A percentile compares a stretch with the other conserved stretches of the same genome.
These are phyloP conservation scores for Talaromyces atroroseus DNA, from an alignment of 2,329 filamentous ascomycete species.

Conservation along the genomic window DNA sequence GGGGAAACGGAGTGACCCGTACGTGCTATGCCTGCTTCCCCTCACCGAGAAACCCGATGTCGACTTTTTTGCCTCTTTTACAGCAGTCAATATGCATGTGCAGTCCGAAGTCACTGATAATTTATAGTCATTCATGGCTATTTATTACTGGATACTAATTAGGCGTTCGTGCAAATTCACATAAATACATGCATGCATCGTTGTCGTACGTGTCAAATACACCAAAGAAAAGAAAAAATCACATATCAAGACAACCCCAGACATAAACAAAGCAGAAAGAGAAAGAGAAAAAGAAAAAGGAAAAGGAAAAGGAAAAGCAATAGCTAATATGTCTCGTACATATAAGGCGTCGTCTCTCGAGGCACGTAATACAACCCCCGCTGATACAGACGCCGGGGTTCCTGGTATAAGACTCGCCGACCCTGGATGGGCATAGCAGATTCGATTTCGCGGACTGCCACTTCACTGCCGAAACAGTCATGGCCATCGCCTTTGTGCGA, in stretches of 20 bases:
- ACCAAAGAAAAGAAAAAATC: no score
- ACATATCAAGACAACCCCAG: neutral
- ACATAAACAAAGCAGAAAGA: neutral
- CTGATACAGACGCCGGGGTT: conserved; percentile 14
- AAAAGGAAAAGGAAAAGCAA: no score
- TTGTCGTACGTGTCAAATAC: neutral
- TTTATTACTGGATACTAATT: neutral
- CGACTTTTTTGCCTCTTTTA: neutral
- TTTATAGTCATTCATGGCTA: neutral
- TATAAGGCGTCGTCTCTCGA: conserved; percentile 11
- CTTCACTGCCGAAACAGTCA: neutral
- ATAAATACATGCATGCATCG: neutral
- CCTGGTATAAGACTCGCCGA: conserved; percentile 9
- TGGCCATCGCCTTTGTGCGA: neutral
- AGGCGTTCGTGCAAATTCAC: neutral
- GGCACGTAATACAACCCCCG: conserved; percentile 17
- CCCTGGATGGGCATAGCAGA: neutral
- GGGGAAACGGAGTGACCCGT: neutral
- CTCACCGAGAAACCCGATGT: neutral
- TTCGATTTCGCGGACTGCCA: neutral
- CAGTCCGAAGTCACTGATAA: neutral
- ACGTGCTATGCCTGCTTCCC: neutral
- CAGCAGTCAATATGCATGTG: neutral
- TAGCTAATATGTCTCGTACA: conserved; percentile 13
- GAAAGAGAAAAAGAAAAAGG: neutral